Base-by-base conservation (phyloP, 345 rosid species). In the Firmiana major region DNA sequence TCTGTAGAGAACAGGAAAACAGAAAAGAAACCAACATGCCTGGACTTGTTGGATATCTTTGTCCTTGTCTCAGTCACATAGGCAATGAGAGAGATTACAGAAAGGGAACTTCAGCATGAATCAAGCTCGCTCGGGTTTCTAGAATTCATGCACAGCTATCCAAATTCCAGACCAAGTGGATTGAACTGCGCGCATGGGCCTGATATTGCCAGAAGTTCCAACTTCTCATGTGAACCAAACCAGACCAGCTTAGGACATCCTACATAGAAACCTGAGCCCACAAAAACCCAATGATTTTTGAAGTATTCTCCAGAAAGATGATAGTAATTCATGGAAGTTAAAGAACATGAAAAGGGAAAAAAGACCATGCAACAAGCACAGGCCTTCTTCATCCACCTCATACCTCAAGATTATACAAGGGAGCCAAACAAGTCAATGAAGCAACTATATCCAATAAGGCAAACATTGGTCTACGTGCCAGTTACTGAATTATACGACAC, bases 381-480 rank as follows among this genome's bases (percentile, higher is more conserved):
- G 73, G 69, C 17, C 26, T 69, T 51, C 38, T 31, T 31, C 34
- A 69, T 51, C 38, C 13, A 48, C 6, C 6, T 9, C 71, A 49
- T 31, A n/a, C n/a, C n/a, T n/a, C n/a, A n/a, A 36, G 9, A 74
- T n/a, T 2, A 53, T 31, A 8, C 9, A 22, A 54, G 24, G 62
- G 65, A 45, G 62, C n/a, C 48, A 67, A 51, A 40, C 36, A 73
- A 53, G 42, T 17, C 4, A 71, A 75, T 26, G 64, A 65, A 75
- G 21, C 54, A 80, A 63, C 68, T 65, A 57, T 55, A 63, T 59
- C 78, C 68, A 74, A 36, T 7, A 38, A 43, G 36, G 49, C 46
- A 51, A 78, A 72, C 68, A n/a, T 31, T 26, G 28, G 19, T 17
- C 36, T 59, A 36, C n/a, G 36, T 63, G 3, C 19, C 48, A 3